A percentile compares a stretch with the other conserved stretches of the same genome.
These are phyloP conservation scores for Ganoderma boninense DNA, from an alignment of 1,284 basidiomycete species.

Conservation along the genomic window DNA sequence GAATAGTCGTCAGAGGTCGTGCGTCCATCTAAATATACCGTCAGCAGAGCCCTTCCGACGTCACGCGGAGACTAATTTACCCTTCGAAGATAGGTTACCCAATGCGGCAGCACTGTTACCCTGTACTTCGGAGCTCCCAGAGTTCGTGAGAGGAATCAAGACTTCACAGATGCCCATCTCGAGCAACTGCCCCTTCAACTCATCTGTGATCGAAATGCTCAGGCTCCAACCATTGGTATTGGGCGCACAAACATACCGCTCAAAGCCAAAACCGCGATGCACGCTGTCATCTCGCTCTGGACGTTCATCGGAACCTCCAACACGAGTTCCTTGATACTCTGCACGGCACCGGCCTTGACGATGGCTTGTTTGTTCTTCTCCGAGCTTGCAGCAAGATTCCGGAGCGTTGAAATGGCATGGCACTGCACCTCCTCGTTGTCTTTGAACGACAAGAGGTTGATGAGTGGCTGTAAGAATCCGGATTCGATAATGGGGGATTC, in stretches of 20 bases:
- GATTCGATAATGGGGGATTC: conserved; percentile 99
- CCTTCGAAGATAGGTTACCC: conserved; percentile 97
- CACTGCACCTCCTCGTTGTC: conserved; percentile 99
- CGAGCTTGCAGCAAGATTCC: conserved; percentile 96
- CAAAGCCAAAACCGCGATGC: conserved; percentile 93
- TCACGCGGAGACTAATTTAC: conserved; percentile 48
- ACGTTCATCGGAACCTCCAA: conserved; percentile 96
- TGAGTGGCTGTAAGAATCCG: conserved; percentile 95
- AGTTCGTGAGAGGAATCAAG: conserved; percentile 95
- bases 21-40: conserved; percentile 71
- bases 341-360: conserved; percentile 98
- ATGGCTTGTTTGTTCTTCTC: conserved; percentile 99
- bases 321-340: conserved; percentile 97
- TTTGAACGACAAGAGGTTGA: conserved; percentile 96
- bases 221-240: conserved; percentile 7
- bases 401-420: conserved; percentile 98
- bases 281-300: conserved; percentile 99
- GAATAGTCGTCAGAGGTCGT: conserved; percentile 93
- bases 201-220: conserved; percentile 62
- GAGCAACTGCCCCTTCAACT: conserved; percentile 92
- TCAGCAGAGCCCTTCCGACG: conserved; percentile 12
- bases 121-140: conserved; percentile 96
- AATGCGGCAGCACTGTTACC: conserved; percentile 98
- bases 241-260: conserved; percentile 69
- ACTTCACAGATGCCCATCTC: conserved; percentile 99